These are phyloP conservation scores for Penicillium brasilianum DNA, from an alignment of 2,329 filamentous ascomycete genomes.

Conservation along the genomic window DNA sequence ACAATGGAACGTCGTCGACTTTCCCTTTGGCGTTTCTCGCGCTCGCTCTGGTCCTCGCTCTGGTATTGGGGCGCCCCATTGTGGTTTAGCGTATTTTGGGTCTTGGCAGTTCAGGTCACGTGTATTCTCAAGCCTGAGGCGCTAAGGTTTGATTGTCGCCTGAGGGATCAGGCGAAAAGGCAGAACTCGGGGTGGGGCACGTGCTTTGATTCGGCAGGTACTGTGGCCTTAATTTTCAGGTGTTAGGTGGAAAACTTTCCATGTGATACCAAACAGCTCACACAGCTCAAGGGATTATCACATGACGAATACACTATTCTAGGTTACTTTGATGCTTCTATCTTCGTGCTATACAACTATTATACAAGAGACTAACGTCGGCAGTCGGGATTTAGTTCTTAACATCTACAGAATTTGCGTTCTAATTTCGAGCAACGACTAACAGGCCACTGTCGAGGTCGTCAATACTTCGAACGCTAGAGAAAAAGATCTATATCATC, in stretches of 20 bases:
- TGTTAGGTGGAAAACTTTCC: too few species aligned
- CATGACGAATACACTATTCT: background rate
- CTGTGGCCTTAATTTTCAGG: background rate
- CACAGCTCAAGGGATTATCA: background rate
- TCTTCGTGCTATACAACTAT: background rate
- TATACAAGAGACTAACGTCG: background rate
- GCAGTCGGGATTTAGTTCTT: background rate
- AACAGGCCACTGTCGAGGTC: background rate
- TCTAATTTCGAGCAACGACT: background rate
- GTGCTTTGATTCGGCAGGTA: background rate
- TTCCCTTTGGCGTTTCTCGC: constrained; percentile 14
- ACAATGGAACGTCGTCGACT: constrained; percentile 25
- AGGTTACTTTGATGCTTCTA: background rate
- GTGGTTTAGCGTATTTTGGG: constrained; percentile 29
- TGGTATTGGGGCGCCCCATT: constrained; percentile 18
- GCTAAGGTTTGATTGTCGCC: background rate
- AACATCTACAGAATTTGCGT: background rate
- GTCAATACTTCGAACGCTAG: background rate
- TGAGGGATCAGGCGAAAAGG: background rate
- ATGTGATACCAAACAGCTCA: background rate
- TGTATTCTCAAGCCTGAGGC: background rate
- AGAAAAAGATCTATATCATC: background rate
- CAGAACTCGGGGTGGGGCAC: background rate
- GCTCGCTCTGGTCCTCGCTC: background rate
- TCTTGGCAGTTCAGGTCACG: constrained; percentile 15